phyloP scores from a whole-genome alignment of 176 grass and related monocot species.

The Panicum miliaceum region DNA sequence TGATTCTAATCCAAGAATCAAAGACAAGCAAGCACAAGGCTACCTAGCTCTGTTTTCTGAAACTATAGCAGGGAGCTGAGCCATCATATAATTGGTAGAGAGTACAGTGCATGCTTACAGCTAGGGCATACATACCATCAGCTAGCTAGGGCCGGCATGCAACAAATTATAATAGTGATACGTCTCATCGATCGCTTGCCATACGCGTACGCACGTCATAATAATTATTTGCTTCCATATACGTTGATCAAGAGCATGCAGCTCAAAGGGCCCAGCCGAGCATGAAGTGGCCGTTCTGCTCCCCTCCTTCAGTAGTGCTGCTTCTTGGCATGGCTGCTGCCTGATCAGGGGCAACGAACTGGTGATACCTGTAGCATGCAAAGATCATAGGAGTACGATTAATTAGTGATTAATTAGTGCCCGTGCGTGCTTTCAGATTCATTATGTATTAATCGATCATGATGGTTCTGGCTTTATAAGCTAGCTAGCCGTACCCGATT shows the following conservation, averaged over 20 bases:
- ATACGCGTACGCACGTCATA: not conserved
- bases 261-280: conserved; percentile 64
- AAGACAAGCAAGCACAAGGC: not conserved
- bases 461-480: not conserved
- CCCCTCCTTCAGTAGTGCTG: conserved; percentile 39
- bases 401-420: not conserved
- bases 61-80: not conserved
- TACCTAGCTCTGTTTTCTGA: not conserved
- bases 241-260: conserved; percentile 24
- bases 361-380: conserved; percentile 54
- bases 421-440: not conserved
- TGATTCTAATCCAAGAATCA: conserved; percentile 35
- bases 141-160: not conserved
- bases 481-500: conserved; percentile 55
- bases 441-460: not conserved
- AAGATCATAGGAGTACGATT: not conserved
- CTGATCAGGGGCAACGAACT: conserved; percentile 50
- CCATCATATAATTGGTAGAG: not conserved
- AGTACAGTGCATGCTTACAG: not conserved
- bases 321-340: conserved; percentile 45
- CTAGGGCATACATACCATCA: conserved; percentile 10
- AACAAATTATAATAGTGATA: not conserved
- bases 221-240: not conserved
- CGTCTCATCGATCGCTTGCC: not conserved
- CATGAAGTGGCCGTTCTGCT: conserved; percentile 54